phyloP scores from a whole-genome alignment of 2,329 filamentous ascomycete genomes.

The Trichocomaceae sp. region DNA sequence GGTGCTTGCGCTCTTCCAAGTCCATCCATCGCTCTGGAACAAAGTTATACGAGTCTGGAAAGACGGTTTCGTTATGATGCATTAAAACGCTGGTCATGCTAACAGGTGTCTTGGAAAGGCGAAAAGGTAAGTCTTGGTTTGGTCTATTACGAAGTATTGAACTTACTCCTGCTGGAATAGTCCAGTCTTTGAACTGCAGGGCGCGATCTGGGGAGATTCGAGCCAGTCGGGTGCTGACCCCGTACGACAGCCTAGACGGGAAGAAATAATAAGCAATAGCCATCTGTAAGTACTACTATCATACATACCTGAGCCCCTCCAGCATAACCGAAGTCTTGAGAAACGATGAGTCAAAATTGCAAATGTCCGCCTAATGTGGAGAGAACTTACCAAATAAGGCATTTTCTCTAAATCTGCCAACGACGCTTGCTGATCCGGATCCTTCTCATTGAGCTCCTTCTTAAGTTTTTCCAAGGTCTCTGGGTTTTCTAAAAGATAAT shows the following conservation, averaged over 20 bases:
- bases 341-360: slow-evolving; percentile 1
- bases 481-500: slow-evolving; percentile 18
- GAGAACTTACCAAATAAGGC: slow-evolving; percentile 22
- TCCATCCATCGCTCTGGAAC: slow-evolving; percentile 19
- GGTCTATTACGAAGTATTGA: not conserved
- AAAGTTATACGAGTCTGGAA: slow-evolving; percentile 17
- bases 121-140: not conserved
- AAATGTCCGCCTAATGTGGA: not conserved
- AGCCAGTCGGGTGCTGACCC: slow-evolving; percentile 21
- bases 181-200: slow-evolving; percentile 14
- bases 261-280: too few relatives aligned
- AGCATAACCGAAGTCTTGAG: slow-evolving; percentile 23
- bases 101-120: slow-evolving; percentile 17
- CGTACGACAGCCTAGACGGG: slow-evolving; percentile 24
- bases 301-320: slow-evolving; percentile 24
- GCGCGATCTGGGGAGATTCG: slow-evolving; percentile 15
- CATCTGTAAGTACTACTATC: not conserved
- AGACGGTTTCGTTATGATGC: slow-evolving; percentile 18
- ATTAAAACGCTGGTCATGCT: slow-evolving; percentile 19
- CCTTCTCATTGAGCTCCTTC: slow-evolving; percentile 16
- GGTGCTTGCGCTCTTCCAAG: slow-evolving; percentile 10
- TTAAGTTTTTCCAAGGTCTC: slow-evolving; percentile 15
- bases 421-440: slow-evolving; percentile 15
- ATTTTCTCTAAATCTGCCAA: slow-evolving; percentile 23
- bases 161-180: slow-evolving; percentile 16